A percentile compares a stretch with the other conserved stretches of the same genome.
phyloP scores from a whole-genome alignment of 768 basidiomycete genomes.

The Scleroderma bovista region DNA sequence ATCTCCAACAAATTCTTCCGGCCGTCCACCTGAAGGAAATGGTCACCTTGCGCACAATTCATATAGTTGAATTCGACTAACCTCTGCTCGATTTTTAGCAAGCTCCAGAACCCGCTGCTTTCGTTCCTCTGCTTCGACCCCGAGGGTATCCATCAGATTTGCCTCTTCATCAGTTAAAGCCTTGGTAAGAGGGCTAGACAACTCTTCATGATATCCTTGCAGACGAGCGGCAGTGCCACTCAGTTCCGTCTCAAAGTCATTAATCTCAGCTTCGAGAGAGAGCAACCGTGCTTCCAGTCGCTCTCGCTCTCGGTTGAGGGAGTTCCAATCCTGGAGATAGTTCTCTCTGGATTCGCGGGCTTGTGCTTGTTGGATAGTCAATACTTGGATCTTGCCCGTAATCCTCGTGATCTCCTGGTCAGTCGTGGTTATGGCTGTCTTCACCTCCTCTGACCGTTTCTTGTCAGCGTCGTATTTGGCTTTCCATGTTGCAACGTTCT shows the following conservation, averaged over 20 bases:
- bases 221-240: conserved; percentile 55
- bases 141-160: conserved; percentile 54
- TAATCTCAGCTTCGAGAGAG: conserved; percentile 60
- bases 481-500: conserved; percentile 70
- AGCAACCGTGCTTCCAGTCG: conserved; percentile 53
- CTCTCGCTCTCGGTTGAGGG: conserved; percentile 65
- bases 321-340: conserved; percentile 54
- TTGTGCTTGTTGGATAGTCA: conserved; percentile 65
- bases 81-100: conserved; percentile 64
- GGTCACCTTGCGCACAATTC: neutral
- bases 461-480: conserved; percentile 63
- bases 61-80: conserved; percentile 29
- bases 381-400: conserved; percentile 66
- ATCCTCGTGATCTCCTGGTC: conserved; percentile 85
- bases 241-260: conserved; percentile 71
- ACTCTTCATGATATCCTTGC: conserved; percentile 60
- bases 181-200: conserved; percentile 69
- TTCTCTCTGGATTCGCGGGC: conserved; percentile 63
- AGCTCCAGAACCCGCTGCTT: conserved; percentile 68
- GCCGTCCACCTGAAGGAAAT: conserved; percentile 43
- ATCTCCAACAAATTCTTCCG: conserved; percentile 83
- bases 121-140: conserved; percentile 69
- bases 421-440: conserved; percentile 55
- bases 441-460: conserved; percentile 66
- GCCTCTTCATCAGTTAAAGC: conserved; percentile 74